Percentiles rank a stretch among this genome's conserved stretches.
Evolutionary conservation across 2,329 filamentous ascomycete species (phyloP).

Genomic region (Cercospora sp.): DNA sequence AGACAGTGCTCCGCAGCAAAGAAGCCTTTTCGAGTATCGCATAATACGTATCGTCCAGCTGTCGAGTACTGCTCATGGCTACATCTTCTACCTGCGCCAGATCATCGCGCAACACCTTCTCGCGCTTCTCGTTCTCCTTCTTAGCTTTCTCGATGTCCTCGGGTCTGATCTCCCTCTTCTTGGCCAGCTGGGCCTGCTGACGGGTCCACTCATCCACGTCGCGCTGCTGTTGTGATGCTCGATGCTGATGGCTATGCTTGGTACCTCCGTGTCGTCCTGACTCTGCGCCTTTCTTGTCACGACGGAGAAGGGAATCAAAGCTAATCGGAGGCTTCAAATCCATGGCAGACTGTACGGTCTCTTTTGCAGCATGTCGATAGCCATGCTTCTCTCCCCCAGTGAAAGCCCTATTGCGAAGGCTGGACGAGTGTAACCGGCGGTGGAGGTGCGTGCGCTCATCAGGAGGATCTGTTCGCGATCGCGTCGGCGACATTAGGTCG

Average conservation of each 20-base stretch:
- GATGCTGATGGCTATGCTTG: constrained; percentile 17
- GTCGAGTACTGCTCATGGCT: constrained; percentile 62
- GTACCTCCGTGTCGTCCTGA: constrained; percentile 29
- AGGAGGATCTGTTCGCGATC: constrained; percentile 25
- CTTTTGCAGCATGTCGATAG: constrained; percentile 38
- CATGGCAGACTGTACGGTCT: constrained; percentile 47
- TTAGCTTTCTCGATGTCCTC: constrained; percentile 44
- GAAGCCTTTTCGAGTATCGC: constrained; percentile 68
- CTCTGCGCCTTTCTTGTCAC: constrained; percentile 34
- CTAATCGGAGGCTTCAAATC: constrained; percentile 48
- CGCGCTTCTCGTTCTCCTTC: constrained; percentile 42
- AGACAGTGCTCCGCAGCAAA: constrained; percentile 63
- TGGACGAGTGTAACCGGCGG: constrained; percentile 25
- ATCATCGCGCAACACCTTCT: constrained; percentile 42
- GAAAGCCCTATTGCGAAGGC: constrained; percentile 27
- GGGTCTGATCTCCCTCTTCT: constrained; percentile 36
- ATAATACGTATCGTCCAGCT: constrained; percentile 73
- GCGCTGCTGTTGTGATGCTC: constrained; percentile 16
- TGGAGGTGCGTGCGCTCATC: constrained; percentile 26
- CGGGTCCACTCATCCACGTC: constrained; percentile 22
- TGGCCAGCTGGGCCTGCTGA: constrained; percentile 24
- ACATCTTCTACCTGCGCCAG: constrained; percentile 51
- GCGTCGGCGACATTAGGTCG: constrained; percentile 20
- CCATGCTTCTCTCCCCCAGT: constrained; percentile 26
- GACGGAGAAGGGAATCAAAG: constrained; percentile 46